Evolutionary conservation across 2,329 filamentous ascomycete species (phyloP), one percentile per base, ranked within the genome.

Genomic region (Fusarium abutilonis): DNA sequence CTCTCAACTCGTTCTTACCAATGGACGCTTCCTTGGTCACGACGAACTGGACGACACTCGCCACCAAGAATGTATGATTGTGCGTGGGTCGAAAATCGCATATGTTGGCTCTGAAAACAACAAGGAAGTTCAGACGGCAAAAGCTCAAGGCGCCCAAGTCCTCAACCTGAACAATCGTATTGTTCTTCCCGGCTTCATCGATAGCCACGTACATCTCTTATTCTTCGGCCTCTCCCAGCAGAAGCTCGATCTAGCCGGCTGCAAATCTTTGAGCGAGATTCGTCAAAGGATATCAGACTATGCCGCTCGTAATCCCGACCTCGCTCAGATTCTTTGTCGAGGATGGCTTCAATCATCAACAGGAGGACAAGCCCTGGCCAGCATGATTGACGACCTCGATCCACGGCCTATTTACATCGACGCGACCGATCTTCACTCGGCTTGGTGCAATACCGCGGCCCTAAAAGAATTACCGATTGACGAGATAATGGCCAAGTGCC

Each of bases 201-300:
- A 84, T 59, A 80, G 79, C 2, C 82, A 84, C 42, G 80, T 82
- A 63, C 82, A 84, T 62, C 75, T 84, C 4, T 69, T 83, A 1
- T 74, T 80, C 40, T 75, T 83, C 0, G 82, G 82, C 0, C 77
- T 82, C 26, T 79, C 80, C 0, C 74, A 83, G 4, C 75, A 76
- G 21, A 83, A 83, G 56, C 70, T 82, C 13, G 72, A 76, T 19
- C 66, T 84, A 0, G 75, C 76, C 4, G 65, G 72, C 1, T 81
- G 80, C 57, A 75, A 75, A 40, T 77, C 74, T 19, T 67, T 83
- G 0, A 70, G 71, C 0, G 79, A 83, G 4, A 83, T 84, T 9
- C 75, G 78, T 2, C 61, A 57, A 0, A 71, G 75, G 0, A 79
- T 84, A 47, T 74, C 67, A 11, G 57, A 66, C 1, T 80, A 77